phyloP scores from a whole-genome alignment of 805 yeast genomes.

The Ogataea salicorniae region DNA sequence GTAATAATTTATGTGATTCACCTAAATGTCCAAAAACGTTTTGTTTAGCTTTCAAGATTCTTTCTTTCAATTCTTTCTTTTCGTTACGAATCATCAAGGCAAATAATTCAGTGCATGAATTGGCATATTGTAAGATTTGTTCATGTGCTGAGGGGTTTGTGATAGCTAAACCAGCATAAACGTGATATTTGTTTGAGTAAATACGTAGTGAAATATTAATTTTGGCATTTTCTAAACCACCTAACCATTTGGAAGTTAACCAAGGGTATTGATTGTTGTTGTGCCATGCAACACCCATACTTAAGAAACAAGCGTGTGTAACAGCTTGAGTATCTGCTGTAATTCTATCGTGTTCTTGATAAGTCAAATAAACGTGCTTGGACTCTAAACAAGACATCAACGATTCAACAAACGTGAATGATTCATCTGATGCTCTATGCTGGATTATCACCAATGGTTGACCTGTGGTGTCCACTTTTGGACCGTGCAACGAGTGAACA shows the following conservation, averaged over 20 bases:
- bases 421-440: constrained; percentile 58
- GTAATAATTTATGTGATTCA: constrained; percentile 49
- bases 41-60: constrained; percentile 63
- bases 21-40: constrained; percentile 69
- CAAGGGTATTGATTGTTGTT: constrained; percentile 82
- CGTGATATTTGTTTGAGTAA: constrained; percentile 94
- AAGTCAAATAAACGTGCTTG: constrained; percentile 68
- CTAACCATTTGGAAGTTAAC: constrained; percentile 80
- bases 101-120: constrained; percentile 76
- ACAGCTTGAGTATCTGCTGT: constrained; percentile 99
- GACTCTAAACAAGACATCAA: constrained; percentile 72
- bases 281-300: constrained; percentile 97
- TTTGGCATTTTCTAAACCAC: constrained; percentile 95
- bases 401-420: constrained; percentile 54
- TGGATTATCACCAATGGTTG: constrained; percentile 87
- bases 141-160: constrained; percentile 92
- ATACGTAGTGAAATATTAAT: constrained; percentile 89
- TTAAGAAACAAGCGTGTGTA: constrained; percentile 93
- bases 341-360: constrained; percentile 87
- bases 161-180: constrained; percentile 94
- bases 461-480: constrained; percentile 80
- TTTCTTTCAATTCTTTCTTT: constrained; percentile 47
- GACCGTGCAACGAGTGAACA: constrained; percentile 93
- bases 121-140: constrained; percentile 86
- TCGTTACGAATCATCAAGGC: constrained; percentile 74